Evolutionary conservation across 2,329 filamentous ascomycete genomes (phyloP), one percentile per base, ranked within the genome.

Genomic region (Mycocentrospora acerina): DNA sequence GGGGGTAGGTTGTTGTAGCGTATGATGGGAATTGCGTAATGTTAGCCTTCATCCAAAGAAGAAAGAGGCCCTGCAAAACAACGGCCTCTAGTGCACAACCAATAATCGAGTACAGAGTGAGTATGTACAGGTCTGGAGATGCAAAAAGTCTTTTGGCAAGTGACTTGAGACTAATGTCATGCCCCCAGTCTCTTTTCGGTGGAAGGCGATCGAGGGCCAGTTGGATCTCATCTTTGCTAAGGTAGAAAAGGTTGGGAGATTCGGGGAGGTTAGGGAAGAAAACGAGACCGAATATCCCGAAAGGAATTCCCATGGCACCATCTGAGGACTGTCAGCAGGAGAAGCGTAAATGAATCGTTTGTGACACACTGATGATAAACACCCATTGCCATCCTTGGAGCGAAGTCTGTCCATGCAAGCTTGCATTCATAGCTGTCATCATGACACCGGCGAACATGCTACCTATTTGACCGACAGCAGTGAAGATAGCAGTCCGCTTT

Each of bases 1-100:
- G 75, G 0, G 78, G 78, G 32, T 80, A 81, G 48, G 79, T 76
- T 51, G 81, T 82, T 9, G 76, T 69, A 46, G 81, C 74, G 1
- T 69, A 33, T 0, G 78, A 66, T 0, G 68, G 53, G 30, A 58
- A 57, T 12, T 48, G 31, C 10, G 29, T 31, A 8, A 46, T 41
- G 22, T 58, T 34, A 13, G 50, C 46, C 29, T 55, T 59, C 44
- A 59, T 51, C 53, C 53, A 59, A 5, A 59, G 43, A 2, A 59
- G 32, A 27, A 59, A 59, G 5, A 59, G 51, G 0, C 55, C 55
- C 24, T 59, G 55, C 3, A 59, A 15, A 13, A 57, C 55, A 17
- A 57, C 67, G 2, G 62, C 67, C 37, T 71, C 67, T 4, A 69
- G 56, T 11, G 62, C 61, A 24, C 59, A 64, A 14, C 55, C 57